Base-by-base conservation (phyloP, 2,329 filamentous ascomycete genomes). In the Fusarium compactum region DNA sequence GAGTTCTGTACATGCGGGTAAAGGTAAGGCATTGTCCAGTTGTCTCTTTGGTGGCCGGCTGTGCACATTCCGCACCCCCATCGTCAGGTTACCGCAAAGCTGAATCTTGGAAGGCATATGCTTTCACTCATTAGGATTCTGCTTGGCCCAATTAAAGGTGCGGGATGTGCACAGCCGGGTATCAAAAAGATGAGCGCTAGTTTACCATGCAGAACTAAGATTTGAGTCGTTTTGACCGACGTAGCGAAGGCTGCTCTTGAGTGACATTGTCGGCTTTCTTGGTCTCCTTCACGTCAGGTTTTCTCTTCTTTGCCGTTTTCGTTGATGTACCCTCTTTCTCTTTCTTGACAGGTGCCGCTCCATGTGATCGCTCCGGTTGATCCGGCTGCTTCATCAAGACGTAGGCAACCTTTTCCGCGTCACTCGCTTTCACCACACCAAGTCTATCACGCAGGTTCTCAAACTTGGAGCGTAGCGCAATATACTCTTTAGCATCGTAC, bases 401-500 rank as follows among this genome's bases (percentile, higher is more conserved):
- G 76, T 89, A 93, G 4, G 91, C 91, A 20, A 90, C 91, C 77
- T 86, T 90, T 78, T 94, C 92, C 8, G 91, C 80, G 34, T 92
- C 88, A 43, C 88, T 82, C 2, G 90, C 90, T 32, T 79, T 82
- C 2, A 89, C 86, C 2, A 89, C 86, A 7, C 77, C 80, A 10
- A 92, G 81, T 47, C 87, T 83, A 50, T 80, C 74, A 45, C 80
- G 77, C 50, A 92, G 69, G 24, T 74, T 71, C 15, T 78, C 76
- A 1, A 85, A 83, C 54, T 79, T 77, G 7, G 77, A 74, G 38
- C 84, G 82, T 25, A 95, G 77, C n/a, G 81, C 78, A 43, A 81
- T 78, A 72, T 94, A 95, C 79, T 95, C 92, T 71, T 89, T 89
- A 22, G 81, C 78, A 44, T 85, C 91, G 79, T 96, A 96, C 79